Evolutionary conservation across 768 basidiomycete genomes (phyloP).

Genomic region (Podaxis sp.): DNA sequence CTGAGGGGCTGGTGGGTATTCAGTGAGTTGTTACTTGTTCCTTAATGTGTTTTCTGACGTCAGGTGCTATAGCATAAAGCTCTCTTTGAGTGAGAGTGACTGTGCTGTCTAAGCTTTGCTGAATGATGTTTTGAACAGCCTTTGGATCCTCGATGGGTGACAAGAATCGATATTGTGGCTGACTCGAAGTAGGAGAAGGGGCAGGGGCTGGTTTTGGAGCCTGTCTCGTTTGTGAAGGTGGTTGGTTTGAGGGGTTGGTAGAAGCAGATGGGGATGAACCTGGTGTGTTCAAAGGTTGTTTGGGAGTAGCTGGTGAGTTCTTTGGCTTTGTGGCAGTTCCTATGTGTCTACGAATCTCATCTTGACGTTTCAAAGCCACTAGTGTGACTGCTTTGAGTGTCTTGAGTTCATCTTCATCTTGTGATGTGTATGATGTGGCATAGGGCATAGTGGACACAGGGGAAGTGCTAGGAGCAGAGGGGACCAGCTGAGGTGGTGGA

Average conservation of each 20-base stretch:
- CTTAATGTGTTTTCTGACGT: not conserved
- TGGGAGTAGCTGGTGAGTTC: too few species aligned
- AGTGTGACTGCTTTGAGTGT: too few species aligned
- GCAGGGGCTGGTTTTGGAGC: not conserved
- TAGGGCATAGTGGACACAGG: not conserved
- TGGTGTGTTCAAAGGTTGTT: too few species aligned
- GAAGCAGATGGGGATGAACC: not conserved
- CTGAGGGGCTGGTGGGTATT: not conserved
- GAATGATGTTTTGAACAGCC: not conserved
- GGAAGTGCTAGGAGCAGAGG: too few species aligned
- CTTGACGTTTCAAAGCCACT: too few species aligned
- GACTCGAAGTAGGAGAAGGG: not conserved
- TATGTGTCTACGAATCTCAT: too few species aligned
- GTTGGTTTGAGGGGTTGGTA: not conserved
- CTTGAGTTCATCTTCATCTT: too few species aligned
- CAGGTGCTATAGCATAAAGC: conserved; percentile 4
- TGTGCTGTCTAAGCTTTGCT: conserved; percentile 3
- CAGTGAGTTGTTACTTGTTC: not conserved
- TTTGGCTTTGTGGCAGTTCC: too few species aligned
- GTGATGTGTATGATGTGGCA: not conserved
- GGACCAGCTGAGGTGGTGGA: not conserved
- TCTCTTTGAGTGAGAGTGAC: conserved; percentile 13
- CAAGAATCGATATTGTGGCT: not conserved
- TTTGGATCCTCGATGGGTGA: not conserved
- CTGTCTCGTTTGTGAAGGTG: not conserved